Evolutionary conservation across 352 stramenopile genomes (phyloP).

Genomic region (Discostella stelligera): DNA sequence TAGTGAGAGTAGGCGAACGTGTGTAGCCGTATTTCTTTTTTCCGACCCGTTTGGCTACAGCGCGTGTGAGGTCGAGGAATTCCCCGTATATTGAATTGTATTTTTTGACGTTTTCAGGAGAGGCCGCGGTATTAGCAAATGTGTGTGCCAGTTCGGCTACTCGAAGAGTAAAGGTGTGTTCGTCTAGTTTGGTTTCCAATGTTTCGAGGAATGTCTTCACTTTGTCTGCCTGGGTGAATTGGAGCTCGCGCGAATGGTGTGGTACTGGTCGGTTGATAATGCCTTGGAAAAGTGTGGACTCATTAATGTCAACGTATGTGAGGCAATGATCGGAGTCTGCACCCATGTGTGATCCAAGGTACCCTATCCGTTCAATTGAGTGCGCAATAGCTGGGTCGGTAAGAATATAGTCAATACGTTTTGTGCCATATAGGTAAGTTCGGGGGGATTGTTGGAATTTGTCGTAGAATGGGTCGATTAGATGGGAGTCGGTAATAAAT

Average conservation of each 20-base stretch:
- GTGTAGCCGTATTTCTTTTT: slow-evolving; percentile 22
- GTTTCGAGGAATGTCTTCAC: not conserved
- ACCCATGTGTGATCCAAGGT: slow-evolving; percentile 9
- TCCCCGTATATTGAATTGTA: slow-evolving; percentile 14
- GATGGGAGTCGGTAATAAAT: slow-evolving; percentile 10
- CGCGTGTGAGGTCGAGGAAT: not conserved
- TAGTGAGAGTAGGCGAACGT: not conserved
- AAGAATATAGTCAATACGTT: slow-evolving; percentile 12
- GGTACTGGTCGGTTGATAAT: slow-evolving; percentile 5
- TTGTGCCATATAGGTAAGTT: slow-evolving; percentile 11
- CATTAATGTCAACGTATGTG: slow-evolving; percentile 14
- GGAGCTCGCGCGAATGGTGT: slow-evolving; percentile 4
- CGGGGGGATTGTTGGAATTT: not conserved
- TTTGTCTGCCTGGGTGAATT: slow-evolving; percentile 13
- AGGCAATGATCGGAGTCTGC: slow-evolving; percentile 7
- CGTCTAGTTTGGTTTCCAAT: not conserved
- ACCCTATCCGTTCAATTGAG: slow-evolving; percentile 6
- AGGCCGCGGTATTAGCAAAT: not conserved
- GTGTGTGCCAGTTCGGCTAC: slow-evolving; percentile 1
- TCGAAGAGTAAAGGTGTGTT: not conserved
- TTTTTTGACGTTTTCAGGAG: not conserved
- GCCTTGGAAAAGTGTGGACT: not conserved
- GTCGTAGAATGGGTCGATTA: slow-evolving; percentile 5
- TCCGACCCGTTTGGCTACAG: not conserved
- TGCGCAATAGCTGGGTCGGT: not conserved